These are phyloP conservation scores for Cyberlindnera misumaiensis DNA, from an alignment of 805 yeast genomes.

Conservation along the genomic window DNA sequence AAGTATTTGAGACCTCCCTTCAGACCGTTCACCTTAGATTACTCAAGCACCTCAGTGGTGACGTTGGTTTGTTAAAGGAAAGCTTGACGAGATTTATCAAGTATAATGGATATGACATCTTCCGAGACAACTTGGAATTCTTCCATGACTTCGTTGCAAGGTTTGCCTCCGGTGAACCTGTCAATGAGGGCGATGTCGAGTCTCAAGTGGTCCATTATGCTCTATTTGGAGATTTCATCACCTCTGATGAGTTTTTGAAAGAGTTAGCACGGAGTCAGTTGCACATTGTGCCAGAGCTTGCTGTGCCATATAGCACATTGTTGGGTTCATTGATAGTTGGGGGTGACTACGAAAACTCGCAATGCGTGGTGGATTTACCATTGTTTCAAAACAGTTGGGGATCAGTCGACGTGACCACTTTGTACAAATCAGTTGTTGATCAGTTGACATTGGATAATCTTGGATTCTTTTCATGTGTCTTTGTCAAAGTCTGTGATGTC, in stretches of 20 bases:
- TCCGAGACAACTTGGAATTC: slow-evolving; percentile 30
- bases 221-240: slow-evolving; percentile 16
- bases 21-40: slow-evolving; percentile 48
- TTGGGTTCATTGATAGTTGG: slow-evolving; percentile 21
- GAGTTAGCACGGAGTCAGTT: slow-evolving; percentile 23
- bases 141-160: slow-evolving; percentile 31
- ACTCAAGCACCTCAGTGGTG: slow-evolving; percentile 32
- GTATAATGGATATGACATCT: slow-evolving; percentile 27
- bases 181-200: slow-evolving; percentile 7
- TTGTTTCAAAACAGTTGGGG: slow-evolving; percentile 26
- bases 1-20: slow-evolving; percentile 39
- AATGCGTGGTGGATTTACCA: slow-evolving; percentile 16
- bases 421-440: slow-evolving; percentile 14
- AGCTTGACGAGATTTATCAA: slow-evolving; percentile 18
- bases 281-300: slow-evolving; percentile 6
- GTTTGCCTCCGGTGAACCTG: slow-evolving; percentile 9
- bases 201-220: slow-evolving; percentile 22
- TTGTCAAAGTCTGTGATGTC: slow-evolving; percentile 12
- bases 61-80: slow-evolving; percentile 16
- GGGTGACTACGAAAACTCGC: slow-evolving; percentile 19
- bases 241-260: slow-evolving; percentile 18
- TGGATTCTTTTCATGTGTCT: slow-evolving; percentile 23
- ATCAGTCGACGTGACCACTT: slow-evolving; percentile 10
- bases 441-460: slow-evolving; percentile 22
- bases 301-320: slow-evolving; percentile 16